These are phyloP conservation scores for Peronospora farinosa DNA, from an alignment of 352 stramenopile genomes.

Conservation along the genomic window DNA sequence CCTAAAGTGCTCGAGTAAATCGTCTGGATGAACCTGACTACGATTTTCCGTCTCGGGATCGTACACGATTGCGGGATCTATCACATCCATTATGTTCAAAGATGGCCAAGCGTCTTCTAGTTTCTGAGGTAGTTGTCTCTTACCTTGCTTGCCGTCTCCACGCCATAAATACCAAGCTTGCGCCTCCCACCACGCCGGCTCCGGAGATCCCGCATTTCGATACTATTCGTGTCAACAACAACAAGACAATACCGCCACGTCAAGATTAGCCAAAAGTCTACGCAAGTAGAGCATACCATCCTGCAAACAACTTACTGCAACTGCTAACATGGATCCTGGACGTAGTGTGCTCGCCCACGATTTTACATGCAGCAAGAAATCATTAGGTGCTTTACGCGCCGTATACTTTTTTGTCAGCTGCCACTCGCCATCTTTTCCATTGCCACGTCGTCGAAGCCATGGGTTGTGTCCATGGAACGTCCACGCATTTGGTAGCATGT, in stretches of 20 bases:
- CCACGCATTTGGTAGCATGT: conserved; percentile 73
- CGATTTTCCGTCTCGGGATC: conserved; percentile 38
- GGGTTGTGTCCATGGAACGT: conserved; percentile 60
- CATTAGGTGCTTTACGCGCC: conserved; percentile 32
- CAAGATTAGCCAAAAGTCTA: conserved; percentile 10
- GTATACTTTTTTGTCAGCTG: conserved; percentile 50
- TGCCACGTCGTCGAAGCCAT: conserved; percentile 46
- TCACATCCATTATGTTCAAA: neutral
- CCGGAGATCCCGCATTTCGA: conserved; percentile 51
- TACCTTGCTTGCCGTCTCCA: conserved; percentile 53
- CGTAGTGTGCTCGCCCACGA: conserved; percentile 50
- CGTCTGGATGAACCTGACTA: conserved; percentile 37
- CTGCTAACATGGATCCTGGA: conserved; percentile 49
- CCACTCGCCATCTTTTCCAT: conserved; percentile 78
- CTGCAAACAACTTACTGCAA: conserved; percentile 42
- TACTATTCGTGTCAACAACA: conserved; percentile 36
- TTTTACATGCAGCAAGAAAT: conserved; percentile 51
- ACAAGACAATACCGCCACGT: conserved; percentile 1
- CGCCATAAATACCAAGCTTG: conserved; percentile 83
- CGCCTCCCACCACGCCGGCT: conserved; percentile 74
- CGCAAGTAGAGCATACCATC: neutral
- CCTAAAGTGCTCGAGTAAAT: conserved; percentile 53
- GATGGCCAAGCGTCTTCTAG: neutral
- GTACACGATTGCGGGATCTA: conserved; percentile 49
- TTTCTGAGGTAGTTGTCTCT: conserved; percentile 4